Percentiles rank a stretch among this genome's conserved stretches.
phyloP scores from a whole-genome alignment of 2,329 filamentous ascomycete species.

The Colletotrichum tofieldiae region DNA sequence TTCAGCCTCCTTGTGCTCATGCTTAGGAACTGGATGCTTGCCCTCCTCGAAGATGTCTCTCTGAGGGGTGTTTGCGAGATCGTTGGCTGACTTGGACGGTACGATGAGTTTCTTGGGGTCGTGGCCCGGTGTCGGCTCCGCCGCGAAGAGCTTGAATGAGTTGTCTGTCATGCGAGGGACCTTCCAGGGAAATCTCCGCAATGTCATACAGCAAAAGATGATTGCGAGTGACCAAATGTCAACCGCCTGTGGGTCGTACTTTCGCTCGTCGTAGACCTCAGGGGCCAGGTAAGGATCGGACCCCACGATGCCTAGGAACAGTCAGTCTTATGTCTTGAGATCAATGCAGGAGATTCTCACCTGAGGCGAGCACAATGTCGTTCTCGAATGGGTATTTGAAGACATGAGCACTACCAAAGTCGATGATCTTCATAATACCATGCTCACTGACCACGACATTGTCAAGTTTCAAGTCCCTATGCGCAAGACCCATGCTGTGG shows the following conservation, averaged over 20 bases:
- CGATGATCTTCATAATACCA: slow-evolving; percentile 99
- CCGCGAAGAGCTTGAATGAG: slow-evolving; percentile 93
- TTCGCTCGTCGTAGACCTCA: slow-evolving; percentile 93
- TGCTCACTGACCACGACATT: slow-evolving; percentile 97
- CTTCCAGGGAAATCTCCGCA: slow-evolving; percentile 97
- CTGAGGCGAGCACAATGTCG: slow-evolving; percentile 84
- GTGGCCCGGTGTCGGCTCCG: slow-evolving; percentile 84
- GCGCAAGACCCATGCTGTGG: slow-evolving; percentile 94
- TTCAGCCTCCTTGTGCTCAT: slow-evolving; percentile 42
- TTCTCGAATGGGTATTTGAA: slow-evolving; percentile 98
- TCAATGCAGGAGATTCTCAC: slow-evolving; percentile 64
- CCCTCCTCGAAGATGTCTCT: slow-evolving; percentile 57
- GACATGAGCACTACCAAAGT: slow-evolving; percentile 97
- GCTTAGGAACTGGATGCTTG: slow-evolving; percentile 47
- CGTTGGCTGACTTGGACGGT: slow-evolving; percentile 62
- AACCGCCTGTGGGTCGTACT: slow-evolving; percentile 93
- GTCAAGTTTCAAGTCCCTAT: slow-evolving; percentile 95
- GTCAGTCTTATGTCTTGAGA: slow-evolving; percentile 10
- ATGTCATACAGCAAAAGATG: slow-evolving; percentile 98
- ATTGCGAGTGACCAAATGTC: slow-evolving; percentile 99
- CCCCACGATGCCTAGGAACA: slow-evolving; percentile 74
- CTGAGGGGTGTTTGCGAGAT: slow-evolving; percentile 57
- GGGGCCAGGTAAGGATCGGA: slow-evolving; percentile 96
- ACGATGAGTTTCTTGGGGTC: slow-evolving; percentile 69
- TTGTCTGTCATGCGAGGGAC: slow-evolving; percentile 92